Base-by-base conservation (phyloP, 768 basidiomycete genomes). In the Xerocomellus dryophilus region DNA sequence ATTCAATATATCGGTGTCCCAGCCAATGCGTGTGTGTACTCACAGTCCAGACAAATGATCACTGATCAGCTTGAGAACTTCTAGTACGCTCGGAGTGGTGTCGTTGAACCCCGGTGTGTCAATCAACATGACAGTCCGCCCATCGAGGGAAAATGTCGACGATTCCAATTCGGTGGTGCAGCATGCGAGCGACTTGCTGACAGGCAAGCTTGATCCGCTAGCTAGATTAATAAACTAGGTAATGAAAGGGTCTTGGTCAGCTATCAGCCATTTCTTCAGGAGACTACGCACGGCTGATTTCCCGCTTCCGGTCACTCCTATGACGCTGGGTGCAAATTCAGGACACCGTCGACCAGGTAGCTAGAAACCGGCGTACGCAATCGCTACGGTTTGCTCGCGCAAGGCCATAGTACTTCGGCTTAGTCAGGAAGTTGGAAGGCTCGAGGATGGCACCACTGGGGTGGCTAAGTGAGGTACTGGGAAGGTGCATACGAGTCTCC, bases 41-140 rank as follows among this genome's bases (percentile, higher is more conserved):
- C 47, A 67, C 66, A 60, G 59, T 46, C 54, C 54, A 23, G 62
- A 44, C 39, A 63, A 60, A 21, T 60, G 59, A 15, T 20, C 73
- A 56, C 79, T 76, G 42, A 81, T 79, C 69, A 73, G 69, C 29
- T 69, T 73, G 21, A 82, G 66, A 5, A 82, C 71, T 14, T 76
- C 73, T 0, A 74, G 68, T 40, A 81, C 79, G 51, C 70, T 76
- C 39, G 66, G 71, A n/a, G 35, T 36, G 4, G 77, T 75, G 54
- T 82, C 80, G 55, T 82, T 80, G 53, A 83, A 83, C 5, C 82
- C 82, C 2, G 82, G 82, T 0, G 81, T 84, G 59, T 84, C 82
- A 47, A 84, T 76, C 23, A 84, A 66, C 1, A 70, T 75, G 41
- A 83, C 70, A 23, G 49, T 58, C 11, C 66, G 68, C 1, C 76